Evolutionary conservation across 768 basidiomycete species (phyloP), one percentile per base, ranked within the genome.

Genomic region (Filobasidium floriforme): DNA sequence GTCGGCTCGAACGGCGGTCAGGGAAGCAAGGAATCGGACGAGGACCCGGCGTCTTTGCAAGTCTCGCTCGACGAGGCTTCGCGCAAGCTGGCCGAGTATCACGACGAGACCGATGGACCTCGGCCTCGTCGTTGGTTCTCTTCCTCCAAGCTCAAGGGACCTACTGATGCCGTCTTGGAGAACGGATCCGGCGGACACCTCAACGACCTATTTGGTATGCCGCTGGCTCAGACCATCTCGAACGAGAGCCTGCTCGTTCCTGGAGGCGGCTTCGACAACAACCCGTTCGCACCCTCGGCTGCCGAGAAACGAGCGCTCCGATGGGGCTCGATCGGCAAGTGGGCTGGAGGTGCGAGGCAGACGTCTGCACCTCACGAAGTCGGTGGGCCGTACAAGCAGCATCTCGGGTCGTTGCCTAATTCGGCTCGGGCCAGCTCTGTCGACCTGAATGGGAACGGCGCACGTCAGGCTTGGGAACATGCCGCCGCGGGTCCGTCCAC

Each of bases 241-340:
- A 75, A 72, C 60, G 77, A 78, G 49, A 71, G 72, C n/a, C 66
- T 78, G 11, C 62, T 64, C 49, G 55, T 70, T 12, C 60, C 69
- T 7, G 69, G 69, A 55, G 44, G 43, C 19, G 70, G 66, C 41
- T 63, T 73, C 69, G 62, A 67, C 71, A 44, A 46, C 66, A 41
- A 71, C 67, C 37, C 77, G 67, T 78, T 78, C 59, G 74, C 77
- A 7, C 77, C 77, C 6, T 72, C 72, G 28, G 73, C 72, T 12
- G 70, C 67, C 32, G 77, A 78, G 66, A 76, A 78, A 68, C 70
- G 75, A 64, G 71, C 71, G 44, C 67, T 78, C 12, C 75, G 75
- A 49, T 78, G 75, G 77, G 73, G 73, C 32, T 72, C 76, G 18
- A 61, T 77, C 57, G 66, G 63, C 14, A 59, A 52, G 44, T 60